Conservation (phyloP, 2,329 filamentous ascomycete genomes). For the Paramyrothecium roridum region DNA sequence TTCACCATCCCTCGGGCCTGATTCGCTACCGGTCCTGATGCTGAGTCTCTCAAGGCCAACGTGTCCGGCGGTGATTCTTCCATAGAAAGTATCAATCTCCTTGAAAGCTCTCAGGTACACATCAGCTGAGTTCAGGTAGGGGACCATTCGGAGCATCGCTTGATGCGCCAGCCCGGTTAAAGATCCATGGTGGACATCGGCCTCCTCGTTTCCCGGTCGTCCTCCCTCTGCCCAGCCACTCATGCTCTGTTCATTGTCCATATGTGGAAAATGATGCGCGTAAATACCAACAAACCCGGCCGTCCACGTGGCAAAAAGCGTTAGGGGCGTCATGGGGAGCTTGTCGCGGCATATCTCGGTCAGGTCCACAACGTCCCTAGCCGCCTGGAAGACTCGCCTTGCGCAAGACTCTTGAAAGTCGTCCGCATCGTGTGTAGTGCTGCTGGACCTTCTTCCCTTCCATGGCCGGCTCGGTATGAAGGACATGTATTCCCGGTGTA, state of each 20-base stretch:
- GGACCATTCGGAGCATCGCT: slow-evolving; percentile 10
- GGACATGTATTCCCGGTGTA: slow-evolving; percentile 20
- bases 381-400: slow-evolving; percentile 55
- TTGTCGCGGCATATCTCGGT: slow-evolving; percentile 59
- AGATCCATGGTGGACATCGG: slow-evolving; percentile 4
- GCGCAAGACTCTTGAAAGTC: not conserved
- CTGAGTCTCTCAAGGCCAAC: slow-evolving; percentile 4
- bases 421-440: not conserved
- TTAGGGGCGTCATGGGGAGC: slow-evolving; percentile 64
- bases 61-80: not conserved
- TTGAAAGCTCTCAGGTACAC: not conserved
- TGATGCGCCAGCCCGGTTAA: slow-evolving; percentile 10
- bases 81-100: not conserved
- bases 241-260: slow-evolving; percentile 50
- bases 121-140: not conserved
- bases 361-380: slow-evolving; percentile 61
- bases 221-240: slow-evolving; percentile 3
- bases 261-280: slow-evolving; percentile 63
- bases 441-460: slow-evolving; percentile 36
- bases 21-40: slow-evolving; percentile 11
- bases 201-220: not conserved
- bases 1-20: too few relatives aligned
- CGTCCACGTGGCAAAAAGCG: slow-evolving; percentile 65
- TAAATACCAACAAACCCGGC: slow-evolving; percentile 66
- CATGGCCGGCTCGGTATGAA: slow-evolving; percentile 14